phyloP scores from a whole-genome alignment of 331 rosid species.

The Malus hybrid region DNA sequence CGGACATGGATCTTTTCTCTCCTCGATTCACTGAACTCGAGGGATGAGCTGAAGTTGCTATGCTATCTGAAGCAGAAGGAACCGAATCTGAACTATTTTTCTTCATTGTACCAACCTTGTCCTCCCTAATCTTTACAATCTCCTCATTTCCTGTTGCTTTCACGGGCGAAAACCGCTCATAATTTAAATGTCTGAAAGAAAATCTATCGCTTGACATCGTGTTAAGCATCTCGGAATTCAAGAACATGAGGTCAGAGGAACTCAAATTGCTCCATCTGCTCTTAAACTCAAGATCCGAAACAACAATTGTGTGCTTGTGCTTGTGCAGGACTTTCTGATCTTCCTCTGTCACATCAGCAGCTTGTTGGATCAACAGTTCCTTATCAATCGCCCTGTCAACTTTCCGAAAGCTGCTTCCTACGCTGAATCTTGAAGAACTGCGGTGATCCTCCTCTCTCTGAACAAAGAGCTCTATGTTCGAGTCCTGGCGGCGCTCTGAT shows the following conservation, averaged over 20 bases:
- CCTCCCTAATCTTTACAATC: slow-evolving; percentile 45
- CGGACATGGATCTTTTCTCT: slow-evolving; percentile 79
- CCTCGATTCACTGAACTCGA: slow-evolving; percentile 32
- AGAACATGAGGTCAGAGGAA: slow-evolving; percentile 73
- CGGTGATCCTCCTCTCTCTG: slow-evolving; percentile 64
- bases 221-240: slow-evolving; percentile 69
- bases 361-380: slow-evolving; percentile 41
- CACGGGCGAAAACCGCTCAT: not conserved
- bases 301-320: slow-evolving; percentile 66
- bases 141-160: slow-evolving; percentile 29
- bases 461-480: slow-evolving; percentile 72
- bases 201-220: slow-evolving; percentile 58
- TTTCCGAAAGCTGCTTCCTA: slow-evolving; percentile 85
- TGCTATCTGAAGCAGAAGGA: slow-evolving; percentile 21
- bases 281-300: slow-evolving; percentile 70
- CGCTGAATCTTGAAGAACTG: slow-evolving; percentile 71
- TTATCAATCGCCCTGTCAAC: slow-evolving; percentile 19
- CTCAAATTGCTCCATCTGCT: slow-evolving; percentile 85
- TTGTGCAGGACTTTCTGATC: slow-evolving; percentile 38
- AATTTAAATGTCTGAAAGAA: slow-evolving; percentile 25
- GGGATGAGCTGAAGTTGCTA: slow-evolving; percentile 12
- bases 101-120: slow-evolving; percentile 30
- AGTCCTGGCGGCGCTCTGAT: slow-evolving; percentile 46
- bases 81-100: slow-evolving; percentile 17
- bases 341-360: not conserved